These are phyloP conservation scores for Exophiala sp. DNA, from an alignment of 2,329 filamentous ascomycete species.

Conservation along the genomic window DNA sequence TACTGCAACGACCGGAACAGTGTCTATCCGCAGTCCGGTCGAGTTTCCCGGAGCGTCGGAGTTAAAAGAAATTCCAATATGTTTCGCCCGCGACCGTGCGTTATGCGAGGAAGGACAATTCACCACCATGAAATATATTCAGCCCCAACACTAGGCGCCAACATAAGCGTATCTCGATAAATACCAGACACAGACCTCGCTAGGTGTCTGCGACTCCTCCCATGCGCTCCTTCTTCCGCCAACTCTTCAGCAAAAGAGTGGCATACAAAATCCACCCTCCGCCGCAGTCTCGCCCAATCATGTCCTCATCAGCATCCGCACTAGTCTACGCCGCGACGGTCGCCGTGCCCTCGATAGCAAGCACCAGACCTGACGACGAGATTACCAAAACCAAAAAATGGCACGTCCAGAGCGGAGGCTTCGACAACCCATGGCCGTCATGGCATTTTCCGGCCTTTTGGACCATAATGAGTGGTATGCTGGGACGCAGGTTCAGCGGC, in stretches of 20 bases:
- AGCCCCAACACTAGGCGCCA: too few species aligned
- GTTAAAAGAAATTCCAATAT: too few species aligned
- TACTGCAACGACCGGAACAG: not conserved
- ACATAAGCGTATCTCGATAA: too few species aligned
- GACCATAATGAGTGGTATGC: constrained; percentile 20
- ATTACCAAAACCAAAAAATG: constrained; percentile 36
- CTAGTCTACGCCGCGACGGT: constrained; percentile 43
- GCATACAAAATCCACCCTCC: constrained; percentile 24
- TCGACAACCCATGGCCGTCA: constrained; percentile 46
- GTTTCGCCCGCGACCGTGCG: not conserved
- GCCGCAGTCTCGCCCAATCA: constrained; percentile 33
- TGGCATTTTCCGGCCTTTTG: constrained; percentile 19
- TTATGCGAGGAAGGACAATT: not conserved
- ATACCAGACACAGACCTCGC: not conserved
- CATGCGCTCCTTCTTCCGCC: constrained; percentile 25
- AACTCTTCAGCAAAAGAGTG: constrained; percentile 19
- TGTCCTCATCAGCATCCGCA: constrained; percentile 34
- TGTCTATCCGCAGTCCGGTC: not conserved
- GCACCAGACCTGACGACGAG: constrained; percentile 38
- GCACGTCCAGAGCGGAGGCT: constrained; percentile 37
- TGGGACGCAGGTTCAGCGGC: constrained; percentile 46
- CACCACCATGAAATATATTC: too few species aligned
- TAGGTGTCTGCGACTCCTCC: not conserved
- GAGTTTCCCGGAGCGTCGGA: too few species aligned
- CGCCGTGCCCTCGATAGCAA: constrained; percentile 33